Percentiles rank a stretch among this genome's conserved stretches.
Conservation (phyloP, 1,284 basidiomycete species). For the Sanghuangporus sanghuang region DNA sequence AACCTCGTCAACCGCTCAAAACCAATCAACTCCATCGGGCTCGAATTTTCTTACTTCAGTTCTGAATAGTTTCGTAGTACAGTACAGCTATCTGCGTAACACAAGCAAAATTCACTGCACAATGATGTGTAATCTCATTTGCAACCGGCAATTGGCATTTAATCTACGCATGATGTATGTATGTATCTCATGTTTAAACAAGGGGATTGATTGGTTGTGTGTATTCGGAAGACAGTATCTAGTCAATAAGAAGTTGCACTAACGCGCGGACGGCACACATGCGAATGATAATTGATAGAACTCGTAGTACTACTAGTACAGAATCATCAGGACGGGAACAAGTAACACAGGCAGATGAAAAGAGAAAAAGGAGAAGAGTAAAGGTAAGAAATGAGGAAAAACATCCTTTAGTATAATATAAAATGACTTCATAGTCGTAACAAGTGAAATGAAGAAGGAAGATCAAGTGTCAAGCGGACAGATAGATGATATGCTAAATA, state of each 20-base stretch:
- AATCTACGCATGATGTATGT: background rate
- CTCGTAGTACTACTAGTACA: too few relatives aligned
- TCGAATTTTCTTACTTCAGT: conserved; percentile 91
- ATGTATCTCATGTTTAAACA: background rate
- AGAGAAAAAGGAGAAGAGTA: background rate
- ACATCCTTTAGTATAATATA: background rate
- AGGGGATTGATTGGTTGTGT: background rate
- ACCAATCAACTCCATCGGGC: conserved; percentile 82
- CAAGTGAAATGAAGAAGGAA: background rate
- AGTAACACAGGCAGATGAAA: background rate
- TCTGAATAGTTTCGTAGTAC: conserved; percentile 41
- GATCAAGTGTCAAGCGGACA: background rate
- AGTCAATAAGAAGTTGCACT: too few relatives aligned
- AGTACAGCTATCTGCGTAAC: background rate
- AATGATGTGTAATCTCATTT: background rate
- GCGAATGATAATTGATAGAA: too few relatives aligned
- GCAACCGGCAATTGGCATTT: too few relatives aligned
- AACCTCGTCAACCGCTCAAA: conserved; percentile 80
- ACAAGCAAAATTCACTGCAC: background rate
- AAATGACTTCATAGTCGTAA: background rate
- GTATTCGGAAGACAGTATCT: background rate
- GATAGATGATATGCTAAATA: background rate
- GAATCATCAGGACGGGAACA: too few relatives aligned
- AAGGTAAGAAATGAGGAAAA: background rate
- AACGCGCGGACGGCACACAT: too few relatives aligned